Conservation (phyloP, 176 grass and related monocot genomes). For the Panicum miliaceum region DNA sequence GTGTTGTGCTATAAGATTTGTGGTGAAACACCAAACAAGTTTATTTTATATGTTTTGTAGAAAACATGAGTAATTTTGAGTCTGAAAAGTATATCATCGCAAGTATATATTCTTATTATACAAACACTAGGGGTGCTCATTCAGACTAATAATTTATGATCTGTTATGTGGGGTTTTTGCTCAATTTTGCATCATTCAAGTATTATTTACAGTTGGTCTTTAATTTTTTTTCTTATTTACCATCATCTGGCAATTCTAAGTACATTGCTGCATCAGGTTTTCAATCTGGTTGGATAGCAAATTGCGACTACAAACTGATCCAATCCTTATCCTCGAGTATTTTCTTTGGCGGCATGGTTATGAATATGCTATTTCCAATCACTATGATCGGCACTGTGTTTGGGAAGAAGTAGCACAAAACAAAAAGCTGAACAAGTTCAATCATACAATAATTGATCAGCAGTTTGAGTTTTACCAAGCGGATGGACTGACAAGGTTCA, state of each 20-base stretch:
- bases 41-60: neutral
- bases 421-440: conserved; percentile 98
- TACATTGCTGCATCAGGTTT: conserved; percentile 61
- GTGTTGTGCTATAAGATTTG: neutral
- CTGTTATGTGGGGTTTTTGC: neutral
- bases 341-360: conserved; percentile 90
- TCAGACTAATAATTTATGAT: neutral
- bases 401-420: conserved; percentile 98
- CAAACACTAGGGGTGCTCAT: neutral
- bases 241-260: conserved; percentile 23
- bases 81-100: neutral
- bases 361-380: conserved; percentile 99
- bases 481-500: conserved; percentile 82
- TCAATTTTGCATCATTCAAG: conserved; percentile 15
- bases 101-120: neutral
- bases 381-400: conserved; percentile 93
- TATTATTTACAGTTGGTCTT: neutral
- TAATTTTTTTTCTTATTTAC: conserved; percentile 1
- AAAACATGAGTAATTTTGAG: neutral
- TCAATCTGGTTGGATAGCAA: conserved; percentile 99
- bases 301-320: conserved; percentile 91
- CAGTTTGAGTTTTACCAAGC: conserved; percentile 98
- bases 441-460: conserved; percentile 96
- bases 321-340: conserved; percentile 95
- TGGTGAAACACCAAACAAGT: neutral